Evolutionary conservation across 2,329 filamentous ascomycete species (phyloP).

Genomic region (Sclerotinia nivalis): DNA sequence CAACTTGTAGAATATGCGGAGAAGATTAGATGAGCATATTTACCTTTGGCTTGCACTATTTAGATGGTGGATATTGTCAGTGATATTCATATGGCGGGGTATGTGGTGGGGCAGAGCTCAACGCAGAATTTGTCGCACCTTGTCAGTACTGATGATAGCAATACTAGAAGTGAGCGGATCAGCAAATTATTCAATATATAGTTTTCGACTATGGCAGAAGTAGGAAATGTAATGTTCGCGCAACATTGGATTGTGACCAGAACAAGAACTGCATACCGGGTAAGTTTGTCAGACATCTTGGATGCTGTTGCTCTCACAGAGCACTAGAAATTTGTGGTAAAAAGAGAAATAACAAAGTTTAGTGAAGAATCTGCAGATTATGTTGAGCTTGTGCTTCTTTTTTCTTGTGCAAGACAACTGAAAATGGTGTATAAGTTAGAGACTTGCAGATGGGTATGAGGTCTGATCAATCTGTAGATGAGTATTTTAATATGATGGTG

Average conservation of each 20-base stretch:
- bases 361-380: background rate
- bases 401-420: background rate
- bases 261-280: constrained; percentile 66
- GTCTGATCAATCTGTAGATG: background rate
- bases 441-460: background rate
- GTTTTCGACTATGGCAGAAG: background rate
- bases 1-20: constrained; percentile 29
- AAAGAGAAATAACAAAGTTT: background rate
- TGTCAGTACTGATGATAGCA: constrained; percentile 98
- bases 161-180: constrained; percentile 62
- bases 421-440: background rate
- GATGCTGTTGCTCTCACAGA: constrained; percentile 14
- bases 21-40: constrained; percentile 20
- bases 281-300: constrained; percentile 87
- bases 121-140: constrained; percentile 59
- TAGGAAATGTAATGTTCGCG: background rate
- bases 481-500: background rate
- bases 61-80: constrained; percentile 44
- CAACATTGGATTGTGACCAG: background rate
- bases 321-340: constrained; percentile 3
- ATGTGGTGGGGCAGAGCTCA: constrained; percentile 45
- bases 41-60: constrained; percentile 86
- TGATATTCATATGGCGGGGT: constrained; percentile 36
- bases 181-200: constrained; percentile 12
- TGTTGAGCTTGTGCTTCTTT: background rate